Evolutionary conservation across 2,329 filamentous ascomycete genomes (phyloP), one percentile per base, ranked within the genome.

Genomic region (Neonectria punicea): DNA sequence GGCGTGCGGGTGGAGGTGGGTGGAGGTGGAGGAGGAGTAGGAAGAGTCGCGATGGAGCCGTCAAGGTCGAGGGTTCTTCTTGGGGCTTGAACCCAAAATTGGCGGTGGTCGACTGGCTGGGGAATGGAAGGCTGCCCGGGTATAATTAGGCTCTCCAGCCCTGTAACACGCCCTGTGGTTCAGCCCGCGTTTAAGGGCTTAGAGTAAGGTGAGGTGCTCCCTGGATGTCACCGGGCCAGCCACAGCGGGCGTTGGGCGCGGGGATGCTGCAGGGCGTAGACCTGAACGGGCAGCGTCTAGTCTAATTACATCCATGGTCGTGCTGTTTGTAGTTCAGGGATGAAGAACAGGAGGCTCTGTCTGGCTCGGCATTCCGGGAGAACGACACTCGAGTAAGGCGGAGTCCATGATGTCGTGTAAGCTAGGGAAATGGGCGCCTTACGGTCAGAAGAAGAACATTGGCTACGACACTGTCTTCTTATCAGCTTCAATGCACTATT

Each of bases 11-110:
- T 64, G 22, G 3, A 22, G 25, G 25, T 25, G 25, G 25, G 25
- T 25, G 25, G 25, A 25, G 25, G 25, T 25, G 25, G 25, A 25
- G 63, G 58, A 67, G 65, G 67, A 60, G 58, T 49, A 65, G 66
- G 68, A 72, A 62, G 58, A 68, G 61, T 61, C 57, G 61, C 65
- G 43, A 63, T 58, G 66, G 46, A 63, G 22, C 36, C 39, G 44
- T 36, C 13, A 28, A 58, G 46, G 60, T 53, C 54, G 60, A 63
- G 47, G 41, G 30, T 20, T 36, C 28, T 28, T 46, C n/a, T 44
- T 56, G 55, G 44, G 30, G 7, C 2, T 50, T 32, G 41, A 50
- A 34, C n/a, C 60, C 36, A 53, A 54, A 49, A 53, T 30, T 30
- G 30, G 49, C n/a, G 39, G 44, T 41, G 47, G 20, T 49, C 36